Percentiles rank a stretch among this genome's conserved stretches.
Evolutionary conservation across 768 basidiomycete species (phyloP).

Genomic region (Rhodotorula toruloides): DNA sequence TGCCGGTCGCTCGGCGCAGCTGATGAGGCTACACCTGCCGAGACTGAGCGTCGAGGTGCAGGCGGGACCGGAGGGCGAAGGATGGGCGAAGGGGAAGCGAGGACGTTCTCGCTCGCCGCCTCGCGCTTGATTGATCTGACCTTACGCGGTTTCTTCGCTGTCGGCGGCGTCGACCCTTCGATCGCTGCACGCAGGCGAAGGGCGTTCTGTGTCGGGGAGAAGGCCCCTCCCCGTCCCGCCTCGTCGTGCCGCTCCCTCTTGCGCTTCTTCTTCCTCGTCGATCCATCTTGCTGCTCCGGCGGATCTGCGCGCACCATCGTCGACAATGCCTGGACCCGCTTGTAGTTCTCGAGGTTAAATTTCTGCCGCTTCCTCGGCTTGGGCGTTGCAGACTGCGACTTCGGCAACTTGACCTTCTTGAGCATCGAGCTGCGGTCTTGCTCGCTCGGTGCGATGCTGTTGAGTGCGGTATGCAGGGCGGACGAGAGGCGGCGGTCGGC

Average conservation of each 20-base stretch:
- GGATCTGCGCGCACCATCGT: no score
- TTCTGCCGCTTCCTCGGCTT: slow-evolving; percentile 25
- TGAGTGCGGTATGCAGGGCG: background rate
- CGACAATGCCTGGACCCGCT: background rate
- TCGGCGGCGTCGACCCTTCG: no score
- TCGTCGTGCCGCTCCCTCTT: background rate
- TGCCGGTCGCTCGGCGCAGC: background rate
- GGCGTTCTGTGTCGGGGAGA: no score
- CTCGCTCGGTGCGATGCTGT: background rate
- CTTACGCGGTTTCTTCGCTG: background rate
- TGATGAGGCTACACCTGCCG: background rate
- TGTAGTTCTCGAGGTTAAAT: slow-evolving; percentile 13
- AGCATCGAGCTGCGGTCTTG: background rate
- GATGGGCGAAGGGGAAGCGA: background rate
- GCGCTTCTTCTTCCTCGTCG: background rate
- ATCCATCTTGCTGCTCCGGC: background rate
- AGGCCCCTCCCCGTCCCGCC: no score
- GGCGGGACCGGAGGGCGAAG: background rate
- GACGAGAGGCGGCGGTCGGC: slow-evolving; percentile 4
- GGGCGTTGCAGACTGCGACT: background rate
- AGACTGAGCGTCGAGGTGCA: no score
- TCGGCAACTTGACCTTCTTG: background rate
- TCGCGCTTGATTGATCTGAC: background rate
- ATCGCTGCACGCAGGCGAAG: no score
- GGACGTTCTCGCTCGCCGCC: background rate